Base-by-base conservation (phyloP, 805 yeast species). In the Wickerhamomyces sydowiorum region DNA sequence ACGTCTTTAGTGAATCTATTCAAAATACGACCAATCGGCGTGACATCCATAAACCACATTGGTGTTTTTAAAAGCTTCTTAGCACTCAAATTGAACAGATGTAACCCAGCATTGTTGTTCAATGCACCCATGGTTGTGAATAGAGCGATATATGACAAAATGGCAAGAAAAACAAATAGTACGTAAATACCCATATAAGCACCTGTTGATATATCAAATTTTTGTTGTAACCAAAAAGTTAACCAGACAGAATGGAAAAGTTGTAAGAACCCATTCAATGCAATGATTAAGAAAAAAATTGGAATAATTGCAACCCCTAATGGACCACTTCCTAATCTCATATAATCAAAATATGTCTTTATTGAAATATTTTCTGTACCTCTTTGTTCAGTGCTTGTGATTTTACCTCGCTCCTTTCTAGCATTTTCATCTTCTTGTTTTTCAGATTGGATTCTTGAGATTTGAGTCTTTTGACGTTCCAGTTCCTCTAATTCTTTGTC, bases 1-100 rank as follows among this genome's bases (percentile, higher is more conserved):
- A 90, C 82, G 59, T 87, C 96, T 53, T 86, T 86, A 3, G 95
- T 86, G 59, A 87, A 87, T 51, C 96, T 68, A 62, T 86, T 87
- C 59, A 88, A 66, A 44, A 87, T 83, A 53, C 96, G 72, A 4
- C 96, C 96, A 64, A 85, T 70, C 5, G 96, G 96, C 0, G 93
- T 83, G 12, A 86, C 75, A 59, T 88, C 96, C 72, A 86, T 79
- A 55, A 79, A 88, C 12, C 81, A 65, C 90, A 86, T 85, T 38
- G 95, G 95, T 1, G 90, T 78, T 43, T 77, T 78, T 48, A 87
- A 65, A 18, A 87, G 65, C 25, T 67, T 70, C 27, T 69, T 56
- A 18, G 80, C 69, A 7, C 90, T 85, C 41, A 53, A 42, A 29
- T 80, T 67, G 56, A 84, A 86, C 54, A 86, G 66, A 21, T 50